Conservation (phyloP, 768 basidiomycete species). For the Lactarius evosmus region DNA sequence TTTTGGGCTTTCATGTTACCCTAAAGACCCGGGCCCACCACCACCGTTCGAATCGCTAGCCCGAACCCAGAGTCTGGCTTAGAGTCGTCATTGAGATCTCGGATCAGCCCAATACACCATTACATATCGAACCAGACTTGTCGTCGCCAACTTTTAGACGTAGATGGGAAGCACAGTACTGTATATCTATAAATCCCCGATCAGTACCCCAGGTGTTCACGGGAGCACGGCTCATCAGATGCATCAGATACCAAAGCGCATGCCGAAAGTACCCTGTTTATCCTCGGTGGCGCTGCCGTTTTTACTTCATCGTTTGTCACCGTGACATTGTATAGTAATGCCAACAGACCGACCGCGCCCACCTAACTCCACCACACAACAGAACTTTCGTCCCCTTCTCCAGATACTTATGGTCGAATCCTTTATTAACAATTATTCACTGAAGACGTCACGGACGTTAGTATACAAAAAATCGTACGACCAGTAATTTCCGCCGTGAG, state of each 20-base stretch:
- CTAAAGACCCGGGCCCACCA: not conserved
- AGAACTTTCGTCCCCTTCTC: not conserved
- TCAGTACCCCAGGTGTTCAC: not conserved
- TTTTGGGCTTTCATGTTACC: not conserved
- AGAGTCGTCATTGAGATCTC: not conserved
- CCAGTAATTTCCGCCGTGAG: slow-evolving; percentile 5
- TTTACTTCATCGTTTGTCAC: slow-evolving; percentile 9
- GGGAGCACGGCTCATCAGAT: not conserved
- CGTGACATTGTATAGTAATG: not conserved
- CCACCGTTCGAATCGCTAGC: not conserved
- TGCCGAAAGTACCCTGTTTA: not conserved
- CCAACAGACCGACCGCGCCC: not conserved
- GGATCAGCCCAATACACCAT: not conserved
- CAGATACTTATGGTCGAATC: not conserved
- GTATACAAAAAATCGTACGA: not conserved
- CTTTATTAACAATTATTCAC: slow-evolving; percentile 11
- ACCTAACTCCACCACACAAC: not conserved
- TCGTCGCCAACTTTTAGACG: not conserved
- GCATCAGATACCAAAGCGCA: too few relatives aligned
- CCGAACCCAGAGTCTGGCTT: not conserved
- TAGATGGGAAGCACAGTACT: not conserved
- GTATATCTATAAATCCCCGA: slow-evolving; percentile 5
- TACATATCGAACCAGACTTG: not conserved
- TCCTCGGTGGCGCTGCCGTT: not conserved
- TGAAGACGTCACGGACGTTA: not conserved